Conservation (phyloP, 1,139 yeast species). For the Yamadazyma sp. region DNA sequence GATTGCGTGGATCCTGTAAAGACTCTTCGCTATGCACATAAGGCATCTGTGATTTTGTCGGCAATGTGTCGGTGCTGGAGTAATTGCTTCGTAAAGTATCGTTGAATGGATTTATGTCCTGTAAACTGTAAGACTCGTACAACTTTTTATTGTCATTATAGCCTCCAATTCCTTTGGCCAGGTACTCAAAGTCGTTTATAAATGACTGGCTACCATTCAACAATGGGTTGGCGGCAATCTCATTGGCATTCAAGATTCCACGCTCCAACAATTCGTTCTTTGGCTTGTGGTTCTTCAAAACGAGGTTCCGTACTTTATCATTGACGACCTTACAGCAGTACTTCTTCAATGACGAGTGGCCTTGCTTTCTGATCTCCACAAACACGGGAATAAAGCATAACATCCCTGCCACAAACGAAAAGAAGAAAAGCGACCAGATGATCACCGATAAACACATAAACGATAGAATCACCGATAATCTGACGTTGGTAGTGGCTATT, state of each 20-base stretch:
- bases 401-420: constrained; percentile 59
- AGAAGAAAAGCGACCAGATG: constrained; percentile 73
- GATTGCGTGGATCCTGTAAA: constrained; percentile 6
- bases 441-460: constrained; percentile 74
- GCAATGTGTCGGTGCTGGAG: not conserved
- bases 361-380: constrained; percentile 41
- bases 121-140: constrained; percentile 10
- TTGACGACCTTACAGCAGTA: constrained; percentile 60
- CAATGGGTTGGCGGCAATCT: constrained; percentile 29
- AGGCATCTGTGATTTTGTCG: not conserved
- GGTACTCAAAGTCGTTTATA: constrained; percentile 12
- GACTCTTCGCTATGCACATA: constrained; percentile 2
- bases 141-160: constrained; percentile 18
- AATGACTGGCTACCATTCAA: constrained; percentile 15
- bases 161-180: constrained; percentile 3
- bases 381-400: constrained; percentile 56
- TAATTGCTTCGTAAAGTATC: constrained; percentile 1
- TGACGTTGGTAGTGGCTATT: constrained; percentile 60
- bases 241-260: constrained; percentile 27
- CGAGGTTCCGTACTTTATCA: constrained; percentile 51
- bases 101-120: constrained; percentile 13
- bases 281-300: constrained; percentile 48
- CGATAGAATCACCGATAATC: constrained; percentile 69
- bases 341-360: constrained; percentile 47
- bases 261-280: constrained; percentile 32